Conservation (phyloP, 495 filamentous ascomycete genomes). For the Penicillium turbatum region DNA sequence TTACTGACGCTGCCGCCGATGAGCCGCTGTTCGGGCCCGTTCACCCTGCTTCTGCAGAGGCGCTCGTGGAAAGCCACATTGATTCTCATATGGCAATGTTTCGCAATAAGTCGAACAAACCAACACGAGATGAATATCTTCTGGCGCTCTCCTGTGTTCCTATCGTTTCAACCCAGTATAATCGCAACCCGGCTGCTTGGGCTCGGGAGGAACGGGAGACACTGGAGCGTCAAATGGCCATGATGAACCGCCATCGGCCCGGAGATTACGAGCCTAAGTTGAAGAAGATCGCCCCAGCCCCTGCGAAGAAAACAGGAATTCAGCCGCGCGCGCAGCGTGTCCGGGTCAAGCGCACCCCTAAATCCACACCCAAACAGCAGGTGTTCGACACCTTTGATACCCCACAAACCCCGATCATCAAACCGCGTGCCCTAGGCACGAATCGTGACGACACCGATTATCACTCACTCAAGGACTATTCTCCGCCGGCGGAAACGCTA, state of each 20-base stretch:
- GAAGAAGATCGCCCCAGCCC: slow-evolving; percentile 49
- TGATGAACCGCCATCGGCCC: slow-evolving; percentile 43
- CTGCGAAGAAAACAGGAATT: slow-evolving; percentile 29
- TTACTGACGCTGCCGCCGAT: slow-evolving; percentile 43
- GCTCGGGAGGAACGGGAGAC: slow-evolving; percentile 59
- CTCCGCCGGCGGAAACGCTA: slow-evolving; percentile 67
- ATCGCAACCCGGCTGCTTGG: slow-evolving; percentile 56
- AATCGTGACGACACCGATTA: slow-evolving; percentile 87
- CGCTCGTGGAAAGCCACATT: slow-evolving; percentile 63
- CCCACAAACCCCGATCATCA: slow-evolving; percentile 32
- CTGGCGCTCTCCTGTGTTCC: slow-evolving; percentile 64
- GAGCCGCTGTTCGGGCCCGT: slow-evolving; percentile 54
- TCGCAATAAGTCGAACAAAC: slow-evolving; percentile 56
- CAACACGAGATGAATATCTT: slow-evolving; percentile 65
- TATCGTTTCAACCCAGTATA: slow-evolving; percentile 55
- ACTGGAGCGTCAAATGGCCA: slow-evolving; percentile 46
- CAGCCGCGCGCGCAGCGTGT: slow-evolving; percentile 33
- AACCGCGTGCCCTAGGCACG: slow-evolving; percentile 44
- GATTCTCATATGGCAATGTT: slow-evolving; percentile 55
- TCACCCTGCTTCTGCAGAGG: slow-evolving; percentile 43
- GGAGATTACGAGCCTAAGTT: slow-evolving; percentile 28
- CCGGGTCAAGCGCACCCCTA: slow-evolving; percentile 45
- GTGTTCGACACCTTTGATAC: slow-evolving; percentile 42
- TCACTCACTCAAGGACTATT: slow-evolving; percentile 68
- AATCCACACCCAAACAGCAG: slow-evolving; percentile 46